phyloP scores from a whole-genome alignment of 345 rosid genomes.

The Stellera chamaejasme region DNA sequence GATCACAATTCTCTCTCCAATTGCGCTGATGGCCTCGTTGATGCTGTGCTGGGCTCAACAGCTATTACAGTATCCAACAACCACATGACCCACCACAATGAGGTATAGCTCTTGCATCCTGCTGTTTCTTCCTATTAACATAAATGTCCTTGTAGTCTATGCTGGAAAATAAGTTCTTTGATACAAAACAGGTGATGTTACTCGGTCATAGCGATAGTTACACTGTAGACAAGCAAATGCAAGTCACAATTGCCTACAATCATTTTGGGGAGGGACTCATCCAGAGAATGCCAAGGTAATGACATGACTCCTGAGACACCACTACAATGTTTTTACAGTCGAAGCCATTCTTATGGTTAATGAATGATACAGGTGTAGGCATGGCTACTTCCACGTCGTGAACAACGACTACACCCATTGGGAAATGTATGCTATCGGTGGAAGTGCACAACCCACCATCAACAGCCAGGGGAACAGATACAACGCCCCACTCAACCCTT shows the following conservation, averaged over 20 bases:
- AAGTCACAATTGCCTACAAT: constrained; percentile 92
- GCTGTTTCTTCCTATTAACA: not conserved
- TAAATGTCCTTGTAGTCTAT: not conserved
- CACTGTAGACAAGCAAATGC: constrained; percentile 81
- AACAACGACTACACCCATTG: constrained; percentile 97
- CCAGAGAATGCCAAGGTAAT: constrained; percentile 96
- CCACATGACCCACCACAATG: constrained; percentile 87
- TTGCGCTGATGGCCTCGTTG: constrained; percentile 95
- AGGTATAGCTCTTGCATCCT: constrained; percentile 33
- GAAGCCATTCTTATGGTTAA: not conserved
- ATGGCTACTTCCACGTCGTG: constrained; percentile 93
- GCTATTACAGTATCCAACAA: constrained; percentile 87
- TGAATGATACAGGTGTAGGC: constrained; percentile 65
- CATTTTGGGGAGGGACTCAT: constrained; percentile 89
- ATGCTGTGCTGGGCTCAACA: constrained; percentile 95
- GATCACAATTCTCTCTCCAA: constrained; percentile 91
- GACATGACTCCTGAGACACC: too few species aligned
- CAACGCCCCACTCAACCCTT: constrained; percentile 62
- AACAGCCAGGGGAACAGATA: constrained; percentile 97
- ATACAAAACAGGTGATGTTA: constrained; percentile 57
- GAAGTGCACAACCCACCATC: constrained; percentile 87
- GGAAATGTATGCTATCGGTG: constrained; percentile 99
- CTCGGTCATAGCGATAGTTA: constrained; percentile 89
- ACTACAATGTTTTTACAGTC: not conserved
- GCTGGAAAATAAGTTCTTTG: not conserved